phyloP scores from a whole-genome alignment of 371 early-diverging fungal species.

The Umbelopsis sp. region DNA sequence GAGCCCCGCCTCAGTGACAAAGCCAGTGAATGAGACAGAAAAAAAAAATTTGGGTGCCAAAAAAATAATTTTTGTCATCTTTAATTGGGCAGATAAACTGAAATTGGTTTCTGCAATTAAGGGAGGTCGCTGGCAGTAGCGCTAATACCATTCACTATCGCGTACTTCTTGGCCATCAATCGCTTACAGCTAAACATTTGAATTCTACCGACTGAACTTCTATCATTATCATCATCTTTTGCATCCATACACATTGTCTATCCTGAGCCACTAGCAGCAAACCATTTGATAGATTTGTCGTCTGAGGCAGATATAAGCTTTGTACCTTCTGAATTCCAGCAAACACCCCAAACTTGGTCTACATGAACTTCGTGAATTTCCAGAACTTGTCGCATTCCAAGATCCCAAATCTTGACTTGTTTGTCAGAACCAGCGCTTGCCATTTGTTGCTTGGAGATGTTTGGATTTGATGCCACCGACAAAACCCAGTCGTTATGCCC shows the following conservation, averaged over 20 bases:
- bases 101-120: no score
- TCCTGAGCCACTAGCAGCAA: slow-evolving; percentile 50
- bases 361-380: slow-evolving; percentile 82
- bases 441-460: slow-evolving; percentile 73
- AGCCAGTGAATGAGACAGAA: neutral
- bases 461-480: slow-evolving; percentile 64
- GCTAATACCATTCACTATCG: no score
- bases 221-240: neutral
- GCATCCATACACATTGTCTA: neutral
- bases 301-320: slow-evolving; percentile 77
- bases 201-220: neutral
- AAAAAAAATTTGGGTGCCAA: neutral
- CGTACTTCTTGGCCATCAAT: no score
- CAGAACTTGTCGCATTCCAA: slow-evolving; percentile 69
- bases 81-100: no score
- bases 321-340: slow-evolving; percentile 79
- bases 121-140: no score
- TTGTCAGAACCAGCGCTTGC: slow-evolving; percentile 79
- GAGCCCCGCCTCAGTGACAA: neutral
- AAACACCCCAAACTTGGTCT: slow-evolving; percentile 82
- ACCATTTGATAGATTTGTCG: slow-evolving; percentile 63
- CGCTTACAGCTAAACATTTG: neutral
- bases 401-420: slow-evolving; percentile 83
- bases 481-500: slow-evolving; percentile 83
- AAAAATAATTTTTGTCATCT: no score